Conservation (phyloP, 1,284 basidiomycete species). For the Papiliotrema laurentii region DNA sequence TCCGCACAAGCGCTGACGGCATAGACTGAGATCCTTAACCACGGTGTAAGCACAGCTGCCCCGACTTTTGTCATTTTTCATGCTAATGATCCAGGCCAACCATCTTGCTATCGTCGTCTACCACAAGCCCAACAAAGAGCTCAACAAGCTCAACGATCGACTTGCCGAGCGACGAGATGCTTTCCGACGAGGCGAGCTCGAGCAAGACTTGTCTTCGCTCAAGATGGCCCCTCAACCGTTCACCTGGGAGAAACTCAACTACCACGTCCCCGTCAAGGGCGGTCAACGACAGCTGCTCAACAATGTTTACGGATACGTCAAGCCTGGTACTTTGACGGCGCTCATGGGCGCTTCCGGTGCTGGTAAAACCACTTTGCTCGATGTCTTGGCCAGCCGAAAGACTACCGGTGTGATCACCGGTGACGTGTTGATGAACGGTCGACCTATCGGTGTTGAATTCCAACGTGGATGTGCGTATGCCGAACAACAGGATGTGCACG, state of each 20-base stretch:
- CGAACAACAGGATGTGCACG: slow-evolving; percentile 64
- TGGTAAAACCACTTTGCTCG: slow-evolving; percentile 54
- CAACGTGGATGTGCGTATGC: slow-evolving; percentile 55
- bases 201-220: slow-evolving; percentile 44
- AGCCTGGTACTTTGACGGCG: slow-evolving; percentile 56
- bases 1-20: neutral
- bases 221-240: slow-evolving; percentile 48
- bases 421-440: slow-evolving; percentile 53
- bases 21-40: slow-evolving; percentile 39
- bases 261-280: slow-evolving; percentile 53
- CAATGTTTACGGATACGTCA: slow-evolving; percentile 56
- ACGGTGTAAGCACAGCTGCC: slow-evolving; percentile 23
- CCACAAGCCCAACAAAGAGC: slow-evolving; percentile 65
- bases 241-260: slow-evolving; percentile 51
- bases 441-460: slow-evolving; percentile 50
- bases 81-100: slow-evolving; percentile 14
- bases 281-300: slow-evolving; percentile 52
- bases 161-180: slow-evolving; percentile 57
- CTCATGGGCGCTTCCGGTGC: slow-evolving; percentile 60
- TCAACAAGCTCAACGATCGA: slow-evolving; percentile 60
- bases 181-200: slow-evolving; percentile 43
- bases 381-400: slow-evolving; percentile 56
- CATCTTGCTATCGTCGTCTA: slow-evolving; percentile 56
- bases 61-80: neutral
- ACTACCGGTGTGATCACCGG: slow-evolving; percentile 53